Evolutionary conservation across 208 protist species (phyloP).

Genomic region (Crithidia fasciculata): DNA sequence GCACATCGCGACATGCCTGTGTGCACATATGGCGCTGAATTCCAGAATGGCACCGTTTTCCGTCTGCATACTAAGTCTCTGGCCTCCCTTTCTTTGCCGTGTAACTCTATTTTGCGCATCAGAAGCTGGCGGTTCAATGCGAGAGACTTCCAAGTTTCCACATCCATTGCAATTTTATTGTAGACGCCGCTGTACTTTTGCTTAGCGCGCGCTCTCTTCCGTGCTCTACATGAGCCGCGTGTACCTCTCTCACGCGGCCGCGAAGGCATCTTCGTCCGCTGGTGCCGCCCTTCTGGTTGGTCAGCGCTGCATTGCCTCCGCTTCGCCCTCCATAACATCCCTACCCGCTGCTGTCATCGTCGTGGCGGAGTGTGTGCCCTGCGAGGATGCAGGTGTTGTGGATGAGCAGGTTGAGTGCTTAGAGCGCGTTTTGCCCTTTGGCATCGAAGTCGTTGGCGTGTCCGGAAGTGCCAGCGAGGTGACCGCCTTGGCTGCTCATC

Average conservation of each 20-base stretch:
- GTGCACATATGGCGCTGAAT: no score
- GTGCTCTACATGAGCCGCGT: constrained; percentile 20
- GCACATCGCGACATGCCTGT: no score
- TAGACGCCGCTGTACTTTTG: no score
- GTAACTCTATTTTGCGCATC: no score
- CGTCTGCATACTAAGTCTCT: no score
- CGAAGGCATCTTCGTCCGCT: neutral
- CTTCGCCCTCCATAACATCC: neutral
- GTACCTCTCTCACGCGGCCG: neutral
- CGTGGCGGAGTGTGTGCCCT: constrained; percentile 51
- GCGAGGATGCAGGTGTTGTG: constrained; percentile 46
- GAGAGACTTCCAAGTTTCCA: no score
- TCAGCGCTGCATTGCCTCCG: constrained; percentile 18
- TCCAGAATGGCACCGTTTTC: no score
- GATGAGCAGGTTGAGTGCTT: constrained; percentile 78
- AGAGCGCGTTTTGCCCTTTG: constrained; percentile 66
- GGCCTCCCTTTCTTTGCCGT: no score
- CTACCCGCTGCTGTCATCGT: constrained; percentile 5
- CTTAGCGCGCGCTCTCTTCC: no score
- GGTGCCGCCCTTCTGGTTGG: constrained; percentile 20
- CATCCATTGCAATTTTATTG: no score
- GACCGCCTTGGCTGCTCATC: constrained; percentile 17
- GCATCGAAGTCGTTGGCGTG: constrained; percentile 66
- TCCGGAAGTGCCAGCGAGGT: constrained; percentile 2
- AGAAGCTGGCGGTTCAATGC: no score